Conservation (phyloP, 352 stramenopile species). For the Phytophthora idaei region DNA sequence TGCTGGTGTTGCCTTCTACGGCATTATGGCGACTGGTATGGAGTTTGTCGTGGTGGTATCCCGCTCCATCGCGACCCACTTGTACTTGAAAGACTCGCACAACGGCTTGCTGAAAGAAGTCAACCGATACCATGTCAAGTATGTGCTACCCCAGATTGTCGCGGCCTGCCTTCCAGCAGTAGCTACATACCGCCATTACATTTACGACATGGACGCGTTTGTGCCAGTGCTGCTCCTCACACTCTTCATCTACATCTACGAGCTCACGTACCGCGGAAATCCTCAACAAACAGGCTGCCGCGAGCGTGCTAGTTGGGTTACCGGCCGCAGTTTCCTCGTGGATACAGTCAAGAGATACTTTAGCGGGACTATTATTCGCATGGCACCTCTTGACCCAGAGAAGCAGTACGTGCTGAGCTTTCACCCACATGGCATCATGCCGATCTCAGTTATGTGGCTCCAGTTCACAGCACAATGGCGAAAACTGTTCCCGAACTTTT, state of each 20-base stretch:
- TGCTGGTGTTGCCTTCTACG: constrained; percentile 50
- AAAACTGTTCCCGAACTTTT: constrained; percentile 65
- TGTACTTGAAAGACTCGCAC: constrained; percentile 65
- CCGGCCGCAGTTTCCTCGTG: constrained; percentile 48
- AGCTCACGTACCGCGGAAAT: constrained; percentile 68
- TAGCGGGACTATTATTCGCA: constrained; percentile 60
- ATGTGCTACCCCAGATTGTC: constrained; percentile 49
- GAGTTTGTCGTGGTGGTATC: constrained; percentile 68
- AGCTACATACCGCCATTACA: constrained; percentile 57
- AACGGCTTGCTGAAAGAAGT: constrained; percentile 53
- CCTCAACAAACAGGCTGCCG: constrained; percentile 68
- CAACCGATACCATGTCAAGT: constrained; percentile 62
- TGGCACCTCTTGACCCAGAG: constrained; percentile 54
- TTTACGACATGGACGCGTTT: constrained; percentile 48
- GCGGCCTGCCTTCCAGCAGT: constrained; percentile 48
- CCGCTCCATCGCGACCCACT: constrained; percentile 57
- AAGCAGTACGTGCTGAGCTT: constrained; percentile 80
- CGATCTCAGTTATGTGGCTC: constrained; percentile 80
- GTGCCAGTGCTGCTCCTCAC: constrained; percentile 51
- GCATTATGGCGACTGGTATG: constrained; percentile 33
- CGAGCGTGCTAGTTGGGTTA: constrained; percentile 52
- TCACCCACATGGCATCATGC: constrained; percentile 83
- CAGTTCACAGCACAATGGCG: constrained; percentile 76
- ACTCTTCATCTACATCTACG: constrained; percentile 67
- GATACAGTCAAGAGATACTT: constrained; percentile 74